These are phyloP conservation scores for Chenopodium album DNA, from an alignment of 148 eudicot genomes.

Conservation along the genomic window DNA sequence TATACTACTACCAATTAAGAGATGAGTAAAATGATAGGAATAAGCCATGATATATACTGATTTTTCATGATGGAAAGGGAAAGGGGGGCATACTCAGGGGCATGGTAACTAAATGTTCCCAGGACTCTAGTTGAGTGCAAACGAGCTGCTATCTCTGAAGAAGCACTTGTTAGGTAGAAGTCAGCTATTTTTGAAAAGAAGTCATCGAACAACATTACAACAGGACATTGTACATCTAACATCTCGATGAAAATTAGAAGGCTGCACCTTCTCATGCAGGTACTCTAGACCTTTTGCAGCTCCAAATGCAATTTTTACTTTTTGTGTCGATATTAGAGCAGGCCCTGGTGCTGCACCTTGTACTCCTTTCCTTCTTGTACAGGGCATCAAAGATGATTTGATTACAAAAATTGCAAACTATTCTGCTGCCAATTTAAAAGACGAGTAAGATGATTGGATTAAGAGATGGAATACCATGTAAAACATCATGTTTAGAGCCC, in stretches of 20 bases:
- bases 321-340: constrained; percentile 55
- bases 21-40: too few species aligned
- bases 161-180: constrained; percentile 33
- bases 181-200: constrained; percentile 55
- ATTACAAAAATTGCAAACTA: too few species aligned
- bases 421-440: neutral
- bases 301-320: constrained; percentile 66
- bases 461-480: constrained; percentile 51
- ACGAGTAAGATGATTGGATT: neutral
- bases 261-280: constrained; percentile 75
- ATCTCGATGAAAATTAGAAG: constrained; percentile 68
- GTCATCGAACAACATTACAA: constrained; percentile 48
- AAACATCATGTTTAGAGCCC: constrained; percentile 77
- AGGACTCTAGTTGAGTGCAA: constrained; percentile 77
- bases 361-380: constrained; percentile 60
- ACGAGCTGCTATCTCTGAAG: constrained; percentile 74
- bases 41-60: neutral
- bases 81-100: constrained; percentile 56
- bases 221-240: constrained; percentile 67
- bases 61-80: neutral
- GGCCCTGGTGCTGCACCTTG: constrained; percentile 83
- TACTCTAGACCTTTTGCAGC: constrained; percentile 77
- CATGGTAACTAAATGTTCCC: constrained; percentile 82
- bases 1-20: neutral
- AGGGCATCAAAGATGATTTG: neutral